Conservation (phyloP, 495 filamentous ascomycete genomes). For the Podospora bellae-mahoneyi region DNA sequence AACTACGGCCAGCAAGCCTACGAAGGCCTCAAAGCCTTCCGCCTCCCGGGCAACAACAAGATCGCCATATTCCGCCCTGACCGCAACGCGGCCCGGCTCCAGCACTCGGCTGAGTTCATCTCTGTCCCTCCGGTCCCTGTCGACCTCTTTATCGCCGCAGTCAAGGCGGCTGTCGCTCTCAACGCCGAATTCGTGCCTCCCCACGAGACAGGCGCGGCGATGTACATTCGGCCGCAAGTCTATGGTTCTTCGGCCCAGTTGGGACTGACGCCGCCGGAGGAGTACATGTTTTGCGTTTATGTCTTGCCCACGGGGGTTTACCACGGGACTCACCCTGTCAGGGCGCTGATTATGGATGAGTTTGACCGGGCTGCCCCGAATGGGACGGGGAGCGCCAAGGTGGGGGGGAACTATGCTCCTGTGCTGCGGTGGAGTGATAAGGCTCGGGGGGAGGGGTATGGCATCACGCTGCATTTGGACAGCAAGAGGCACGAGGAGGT, state of each 20-base stretch:
- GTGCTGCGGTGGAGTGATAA: conserved; percentile 77
- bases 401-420: conserved; percentile 80
- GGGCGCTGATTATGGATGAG: conserved; percentile 71
- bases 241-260: conserved; percentile 80
- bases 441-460: conserved; percentile 67
- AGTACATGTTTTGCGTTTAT: conserved; percentile 83
- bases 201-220: conserved; percentile 73
- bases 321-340: conserved; percentile 77
- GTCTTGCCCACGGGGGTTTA: conserved; percentile 86
- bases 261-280: conserved; percentile 76
- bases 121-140: conserved; percentile 74
- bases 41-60: conserved; percentile 54
- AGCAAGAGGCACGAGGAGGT: conserved; percentile 73
- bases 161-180: conserved; percentile 72
- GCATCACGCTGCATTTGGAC: conserved; percentile 85
- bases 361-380: conserved; percentile 74
- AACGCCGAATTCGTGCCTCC: conserved; percentile 90
- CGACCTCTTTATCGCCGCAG: conserved; percentile 66
- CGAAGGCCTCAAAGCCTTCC: conserved; percentile 91
- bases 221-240: conserved; percentile 86
- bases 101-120: conserved; percentile 70
- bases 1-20: conserved; percentile 95
- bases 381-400: conserved; percentile 69
- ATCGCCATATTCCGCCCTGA: conserved; percentile 80
- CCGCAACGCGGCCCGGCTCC: conserved; percentile 77